These are phyloP conservation scores for Pythium coloratum DNA, from an alignment of 352 stramenopile genomes.

Conservation along the genomic window DNA sequence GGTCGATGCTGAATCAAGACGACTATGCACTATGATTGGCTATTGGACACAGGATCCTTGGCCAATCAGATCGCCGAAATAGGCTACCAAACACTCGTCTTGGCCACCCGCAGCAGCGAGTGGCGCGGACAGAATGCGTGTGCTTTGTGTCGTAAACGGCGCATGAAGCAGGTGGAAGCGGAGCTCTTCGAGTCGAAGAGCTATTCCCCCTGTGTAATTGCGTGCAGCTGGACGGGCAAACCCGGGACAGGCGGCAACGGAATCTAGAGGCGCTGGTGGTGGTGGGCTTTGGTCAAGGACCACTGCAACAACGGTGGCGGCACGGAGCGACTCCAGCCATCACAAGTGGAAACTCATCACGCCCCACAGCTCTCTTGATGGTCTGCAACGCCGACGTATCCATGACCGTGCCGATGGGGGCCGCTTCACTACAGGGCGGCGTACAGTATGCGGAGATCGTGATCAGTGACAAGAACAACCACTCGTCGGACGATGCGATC, in stretches of 20 bases:
- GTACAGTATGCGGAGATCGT: conserved; percentile 64
- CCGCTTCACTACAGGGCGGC: conserved; percentile 10
- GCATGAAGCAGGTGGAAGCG: conserved; percentile 15
- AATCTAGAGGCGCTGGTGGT: conserved; percentile 10
- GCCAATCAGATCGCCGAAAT: conserved; percentile 16
- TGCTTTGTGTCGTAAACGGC: conserved; percentile 19
- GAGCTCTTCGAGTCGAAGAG: not conserved
- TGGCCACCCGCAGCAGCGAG: conserved; percentile 11
- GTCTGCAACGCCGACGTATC: conserved; percentile 44
- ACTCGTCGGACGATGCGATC: conserved; percentile 27
- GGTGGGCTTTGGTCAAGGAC: not conserved
- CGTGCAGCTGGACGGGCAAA: not conserved
- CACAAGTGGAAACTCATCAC: conserved; percentile 24
- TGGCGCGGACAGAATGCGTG: conserved; percentile 19
- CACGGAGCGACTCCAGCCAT: not conserved
- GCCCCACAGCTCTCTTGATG: conserved; percentile 25
- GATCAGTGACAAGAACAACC: conserved; percentile 41
- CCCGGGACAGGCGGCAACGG: not conserved
- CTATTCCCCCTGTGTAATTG: not conserved
- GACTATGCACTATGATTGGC: conserved; percentile 18
- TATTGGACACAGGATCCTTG: not conserved
- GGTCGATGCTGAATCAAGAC: conserved; percentile 14
- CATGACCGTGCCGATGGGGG: conserved; percentile 23
- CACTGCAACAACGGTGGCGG: not conserved
- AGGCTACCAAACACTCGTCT: conserved; percentile 21